A percentile compares a stretch with the other conserved stretches of the same genome.
Conservation (phyloP, 768 basidiomycete species). For the Auricularia sp. region DNA sequence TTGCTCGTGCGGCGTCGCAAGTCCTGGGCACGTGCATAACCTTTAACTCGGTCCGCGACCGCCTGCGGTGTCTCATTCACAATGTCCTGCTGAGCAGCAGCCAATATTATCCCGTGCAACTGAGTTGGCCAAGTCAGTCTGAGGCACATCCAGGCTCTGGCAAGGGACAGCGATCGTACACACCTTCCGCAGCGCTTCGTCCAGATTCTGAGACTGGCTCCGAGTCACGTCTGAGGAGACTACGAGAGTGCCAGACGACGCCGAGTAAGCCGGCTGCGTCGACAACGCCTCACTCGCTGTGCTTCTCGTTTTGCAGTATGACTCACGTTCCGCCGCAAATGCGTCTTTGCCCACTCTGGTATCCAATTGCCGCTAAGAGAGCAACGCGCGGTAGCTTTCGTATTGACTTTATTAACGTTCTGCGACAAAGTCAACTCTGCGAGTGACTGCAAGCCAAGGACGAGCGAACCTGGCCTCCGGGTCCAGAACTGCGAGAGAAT, state of each 20-base stretch:
- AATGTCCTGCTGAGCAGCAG: conserved; percentile 36
- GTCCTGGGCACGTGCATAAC: conserved; percentile 36
- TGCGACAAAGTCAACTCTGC: conserved; percentile 18
- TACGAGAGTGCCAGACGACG: conserved; percentile 58
- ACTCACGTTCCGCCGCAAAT: conserved; percentile 41
- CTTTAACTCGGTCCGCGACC: conserved; percentile 45
- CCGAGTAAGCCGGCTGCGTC: conserved; percentile 49
- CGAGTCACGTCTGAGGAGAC: conserved; percentile 61
- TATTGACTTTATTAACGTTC: conserved; percentile 89
- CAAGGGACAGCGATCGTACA: conserved; percentile 7
- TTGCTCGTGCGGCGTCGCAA: conserved; percentile 42
- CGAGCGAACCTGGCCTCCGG: conserved; percentile 63
- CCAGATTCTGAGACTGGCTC: conserved; percentile 69
- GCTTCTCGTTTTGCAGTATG: conserved; percentile 1
- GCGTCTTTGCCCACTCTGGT: conserved; percentile 50
- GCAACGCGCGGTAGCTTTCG: conserved; percentile 63
- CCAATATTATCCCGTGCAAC: conserved; percentile 45
- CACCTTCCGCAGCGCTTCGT: conserved; percentile 63
- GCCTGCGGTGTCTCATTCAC: conserved; percentile 45
- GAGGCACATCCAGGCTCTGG: background rate
- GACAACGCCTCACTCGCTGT: background rate
- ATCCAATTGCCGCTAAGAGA: conserved; percentile 53
- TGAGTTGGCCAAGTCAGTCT: conserved; percentile 16
- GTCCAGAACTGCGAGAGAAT: conserved; percentile 74
- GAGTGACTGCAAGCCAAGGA: conserved; percentile 2